phyloP scores from a whole-genome alignment of 495 filamentous ascomycete genomes.

The Letharia lupina region DNA sequence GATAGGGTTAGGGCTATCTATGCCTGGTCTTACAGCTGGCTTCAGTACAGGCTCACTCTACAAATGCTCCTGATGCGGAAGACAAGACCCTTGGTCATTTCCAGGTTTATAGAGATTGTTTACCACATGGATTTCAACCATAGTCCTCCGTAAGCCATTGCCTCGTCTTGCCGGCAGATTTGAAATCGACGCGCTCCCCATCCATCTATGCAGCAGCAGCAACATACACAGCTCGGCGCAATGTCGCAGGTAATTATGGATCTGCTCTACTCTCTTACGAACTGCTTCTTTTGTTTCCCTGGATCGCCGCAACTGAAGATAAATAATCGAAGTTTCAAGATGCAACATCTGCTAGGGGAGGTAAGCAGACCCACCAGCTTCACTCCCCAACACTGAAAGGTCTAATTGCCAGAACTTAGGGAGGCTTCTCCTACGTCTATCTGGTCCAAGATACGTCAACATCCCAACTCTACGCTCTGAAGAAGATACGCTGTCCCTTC shows the following conservation, averaged over 20 bases:
- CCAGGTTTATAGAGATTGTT: too few relatives aligned
- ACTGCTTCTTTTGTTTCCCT: conserved; percentile 93
- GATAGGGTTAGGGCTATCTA: not conserved
- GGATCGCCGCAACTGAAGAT: conserved; percentile 88
- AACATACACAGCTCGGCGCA: conserved; percentile 21
- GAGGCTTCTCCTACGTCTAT: conserved; percentile 97
- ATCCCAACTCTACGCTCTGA: conserved; percentile 81
- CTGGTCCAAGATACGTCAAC: conserved; percentile 83
- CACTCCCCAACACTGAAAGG: not conserved
- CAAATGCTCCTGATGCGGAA: not conserved
- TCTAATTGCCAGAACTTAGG: conserved; percentile 39
- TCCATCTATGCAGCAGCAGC: conserved; percentile 16
- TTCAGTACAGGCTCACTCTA: not conserved
- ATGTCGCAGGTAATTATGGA: conserved; percentile 87
- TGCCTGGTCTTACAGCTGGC: not conserved
- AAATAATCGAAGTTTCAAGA: conserved; percentile 91
- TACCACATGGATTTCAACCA: not conserved
- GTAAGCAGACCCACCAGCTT: conserved; percentile 34
- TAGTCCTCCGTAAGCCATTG: not conserved
- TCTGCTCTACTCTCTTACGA: conserved; percentile 79
- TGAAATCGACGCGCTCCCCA: conserved; percentile 2
- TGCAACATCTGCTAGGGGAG: conserved; percentile 85
- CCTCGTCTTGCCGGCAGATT: not conserved
- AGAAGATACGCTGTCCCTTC: conserved; percentile 97
- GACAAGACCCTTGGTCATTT: not conserved